A percentile compares a stretch with the other conserved stretches of the same genome.
Conservation (phyloP, 176 grass and related monocot species). For the Cenchrus americanus region DNA sequence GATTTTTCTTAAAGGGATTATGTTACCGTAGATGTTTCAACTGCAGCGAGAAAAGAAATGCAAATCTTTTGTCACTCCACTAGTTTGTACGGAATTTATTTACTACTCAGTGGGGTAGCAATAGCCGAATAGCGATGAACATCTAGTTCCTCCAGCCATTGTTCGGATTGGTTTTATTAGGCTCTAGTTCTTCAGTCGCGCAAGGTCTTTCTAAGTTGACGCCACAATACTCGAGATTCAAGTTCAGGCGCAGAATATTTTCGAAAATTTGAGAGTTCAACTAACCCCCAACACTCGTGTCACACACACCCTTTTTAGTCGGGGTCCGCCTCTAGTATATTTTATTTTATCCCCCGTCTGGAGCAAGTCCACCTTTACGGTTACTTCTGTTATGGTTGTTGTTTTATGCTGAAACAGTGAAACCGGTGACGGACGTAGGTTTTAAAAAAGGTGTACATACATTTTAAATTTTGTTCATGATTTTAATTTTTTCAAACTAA, state of each 20-base stretch:
- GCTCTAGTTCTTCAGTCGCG: background rate
- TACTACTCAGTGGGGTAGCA: background rate
- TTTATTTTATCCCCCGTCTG: background rate
- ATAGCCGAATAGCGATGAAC: background rate
- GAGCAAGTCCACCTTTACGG: background rate
- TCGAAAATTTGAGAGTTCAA: background rate
- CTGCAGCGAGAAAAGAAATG: background rate
- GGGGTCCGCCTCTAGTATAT: background rate
- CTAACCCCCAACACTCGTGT: background rate
- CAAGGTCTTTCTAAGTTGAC: background rate
- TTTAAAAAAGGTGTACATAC: too few species aligned
- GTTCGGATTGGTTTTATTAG: background rate
- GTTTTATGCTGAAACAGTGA: background rate
- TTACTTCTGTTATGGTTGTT: background rate
- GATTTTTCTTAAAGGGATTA: background rate
- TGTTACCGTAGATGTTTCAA: background rate
- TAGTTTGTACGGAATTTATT: background rate
- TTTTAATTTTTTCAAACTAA: too few species aligned
- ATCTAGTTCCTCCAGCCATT: background rate
- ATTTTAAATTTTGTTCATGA: too few species aligned
- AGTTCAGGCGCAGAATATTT: background rate
- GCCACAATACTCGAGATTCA: background rate
- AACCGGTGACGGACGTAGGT: too few species aligned
- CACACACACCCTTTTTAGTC: background rate
- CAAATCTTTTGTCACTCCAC: too few species aligned